Evolutionary conservation across 169 alveolate species (phyloP), one percentile per base, ranked within the genome.

Genomic region (Plasmodium ovale): DNA sequence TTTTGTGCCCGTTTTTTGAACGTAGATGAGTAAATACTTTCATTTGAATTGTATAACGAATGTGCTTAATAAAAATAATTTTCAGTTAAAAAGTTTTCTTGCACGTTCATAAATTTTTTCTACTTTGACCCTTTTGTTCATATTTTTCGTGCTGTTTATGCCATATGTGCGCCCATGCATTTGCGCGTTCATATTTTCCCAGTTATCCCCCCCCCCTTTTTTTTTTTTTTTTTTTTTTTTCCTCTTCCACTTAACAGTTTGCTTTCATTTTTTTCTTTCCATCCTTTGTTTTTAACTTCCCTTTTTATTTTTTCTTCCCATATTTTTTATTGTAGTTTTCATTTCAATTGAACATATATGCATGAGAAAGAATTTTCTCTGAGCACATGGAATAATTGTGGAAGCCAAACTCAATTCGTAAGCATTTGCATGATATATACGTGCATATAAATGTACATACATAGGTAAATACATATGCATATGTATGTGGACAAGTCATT

Each of bases 101-200:
- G 3, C 54, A 39, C 14, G 21, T 68, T 21, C 31, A 39, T 39
- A 39, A 39, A 42, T 39, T 29, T 53, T 0, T 68, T 68, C 14
- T 31, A 42, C 35, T 53, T 68, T 19, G 49, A 42, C 44, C 31
- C 7, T 68, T 68, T 21, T 68, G 56, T 68, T 27, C 29, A 67
- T 39, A 3, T 9, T 68, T 67, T 21, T 19, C 29, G 19, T 33
- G 19, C 16, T 42, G n/a, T 67, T 67, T 42, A 23, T 68, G 37
- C 19, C 21, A 16, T 44, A n/a, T n/a, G n/a, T n/a, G n/a, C n/a
- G n/a, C n/a, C n/a, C n/a, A n/a, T n/a, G n/a, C n/a, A n/a, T 68
- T 31, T 68, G 37, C 10, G 42, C 51, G 1, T 3, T 25, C 68
- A 58, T 58, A 58, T 16, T n/a, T 58, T 58, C 23, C 23, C 23